A percentile compares a stretch with the other conserved stretches of the same genome.
Conservation (phyloP, 192 early-diverging fungal genomes). For the Podila epigama region DNA sequence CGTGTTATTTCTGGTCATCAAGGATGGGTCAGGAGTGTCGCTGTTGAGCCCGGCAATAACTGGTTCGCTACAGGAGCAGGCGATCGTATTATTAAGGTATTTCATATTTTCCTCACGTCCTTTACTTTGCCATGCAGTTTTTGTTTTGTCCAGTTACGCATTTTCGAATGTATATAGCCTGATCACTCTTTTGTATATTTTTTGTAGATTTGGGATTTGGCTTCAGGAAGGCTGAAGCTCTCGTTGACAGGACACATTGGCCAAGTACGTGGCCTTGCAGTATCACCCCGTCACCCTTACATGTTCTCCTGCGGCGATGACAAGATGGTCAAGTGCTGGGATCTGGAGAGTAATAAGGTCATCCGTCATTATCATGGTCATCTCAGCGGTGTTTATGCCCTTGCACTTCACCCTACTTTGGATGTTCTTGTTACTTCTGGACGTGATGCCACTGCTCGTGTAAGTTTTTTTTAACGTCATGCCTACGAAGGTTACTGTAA, state of each 20-base stretch:
- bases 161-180: not conserved
- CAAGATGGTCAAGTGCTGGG: constrained; percentile 99
- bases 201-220: constrained; percentile 96
- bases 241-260: constrained; percentile 98
- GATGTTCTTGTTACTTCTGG: constrained; percentile 96
- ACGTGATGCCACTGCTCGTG: constrained; percentile 92
- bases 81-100: constrained; percentile 95
- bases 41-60: constrained; percentile 94
- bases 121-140: not conserved
- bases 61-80: constrained; percentile 99
- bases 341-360: constrained; percentile 98
- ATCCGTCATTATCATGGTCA: constrained; percentile 99
- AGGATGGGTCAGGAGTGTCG: constrained; percentile 94
- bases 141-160: not conserved
- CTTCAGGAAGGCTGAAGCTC: constrained; percentile 93
- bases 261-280: constrained; percentile 91
- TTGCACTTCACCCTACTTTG: constrained; percentile 92
- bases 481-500: not conserved
- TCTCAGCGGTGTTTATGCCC: constrained; percentile 90
- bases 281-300: constrained; percentile 96
- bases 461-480: constrained; percentile 46
- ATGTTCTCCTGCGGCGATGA: constrained; percentile 98
- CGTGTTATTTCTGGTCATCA: constrained; percentile 96
- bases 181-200: not conserved
- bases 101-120: not conserved